These are phyloP conservation scores for Phialocephala subalpina DNA, from an alignment of 2,329 filamentous ascomycete species.

Conservation along the genomic window DNA sequence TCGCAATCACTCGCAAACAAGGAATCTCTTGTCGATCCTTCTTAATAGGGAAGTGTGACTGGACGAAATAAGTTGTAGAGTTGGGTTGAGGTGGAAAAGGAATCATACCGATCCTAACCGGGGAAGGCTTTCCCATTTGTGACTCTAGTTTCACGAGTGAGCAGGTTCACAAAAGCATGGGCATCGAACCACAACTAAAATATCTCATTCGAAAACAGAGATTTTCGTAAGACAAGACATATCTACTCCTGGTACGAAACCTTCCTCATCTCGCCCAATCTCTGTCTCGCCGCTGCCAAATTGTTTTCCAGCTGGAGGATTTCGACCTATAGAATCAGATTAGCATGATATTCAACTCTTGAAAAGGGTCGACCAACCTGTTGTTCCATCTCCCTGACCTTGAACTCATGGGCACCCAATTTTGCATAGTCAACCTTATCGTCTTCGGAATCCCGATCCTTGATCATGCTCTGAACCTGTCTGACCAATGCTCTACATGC, in stretches of 20 bases:
- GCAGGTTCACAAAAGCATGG: no score
- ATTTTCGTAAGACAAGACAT: no score
- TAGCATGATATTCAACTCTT: conserved; percentile 20
- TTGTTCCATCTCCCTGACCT: conserved; percentile 98
- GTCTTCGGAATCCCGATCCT: conserved; percentile 82
- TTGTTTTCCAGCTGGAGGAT: conserved; percentile 95
- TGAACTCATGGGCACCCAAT: conserved; percentile 94
- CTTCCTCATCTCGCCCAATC: conserved; percentile 90
- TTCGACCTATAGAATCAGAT: conserved; percentile 73
- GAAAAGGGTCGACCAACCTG: conserved; percentile 69
- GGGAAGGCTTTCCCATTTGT: no score
- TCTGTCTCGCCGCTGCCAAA: conserved; percentile 78
- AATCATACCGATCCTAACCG: no score
- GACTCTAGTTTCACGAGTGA: no score
- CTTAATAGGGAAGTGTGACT: no score
- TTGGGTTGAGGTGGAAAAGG: no score
- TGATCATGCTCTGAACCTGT: conserved; percentile 95
- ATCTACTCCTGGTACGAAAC: conserved; percentile 45
- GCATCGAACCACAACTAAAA: no score
- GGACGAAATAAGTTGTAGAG: no score
- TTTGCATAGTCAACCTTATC: conserved; percentile 88
- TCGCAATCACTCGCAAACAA: no score
- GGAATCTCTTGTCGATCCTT: no score
- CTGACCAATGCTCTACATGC: conserved; percentile 89
- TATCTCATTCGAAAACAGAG: no score